Percentiles rank a stretch among this genome's conserved stretches.
Conservation (phyloP, 495 filamentous ascomycete species). For the Penicillium arizonense region DNA sequence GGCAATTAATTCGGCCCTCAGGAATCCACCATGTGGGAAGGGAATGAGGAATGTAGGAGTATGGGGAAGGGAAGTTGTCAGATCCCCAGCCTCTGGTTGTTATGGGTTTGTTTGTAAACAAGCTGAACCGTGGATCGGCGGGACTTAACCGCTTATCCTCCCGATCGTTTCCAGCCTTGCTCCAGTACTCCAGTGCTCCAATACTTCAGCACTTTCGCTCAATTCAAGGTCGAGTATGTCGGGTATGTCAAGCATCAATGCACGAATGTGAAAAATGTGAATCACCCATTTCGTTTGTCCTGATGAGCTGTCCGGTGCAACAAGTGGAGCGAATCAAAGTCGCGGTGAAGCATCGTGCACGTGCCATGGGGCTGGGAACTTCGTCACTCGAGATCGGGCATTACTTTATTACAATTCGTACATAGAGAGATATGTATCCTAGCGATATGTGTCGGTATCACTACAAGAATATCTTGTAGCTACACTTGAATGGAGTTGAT, state of each 20-base stretch:
- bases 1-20: constrained; percentile 30
- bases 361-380: constrained; percentile 28
- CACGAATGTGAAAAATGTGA: constrained; percentile 14
- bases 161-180: not conserved
- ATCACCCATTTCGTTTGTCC: not conserved
- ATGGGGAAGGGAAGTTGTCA: not conserved
- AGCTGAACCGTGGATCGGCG: constrained; percentile 46
- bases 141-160: constrained; percentile 1
- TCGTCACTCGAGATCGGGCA: not conserved
- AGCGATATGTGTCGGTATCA: no score
- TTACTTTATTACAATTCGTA: no score
- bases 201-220: not conserved
- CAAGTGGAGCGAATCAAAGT: constrained; percentile 34
- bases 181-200: no score
- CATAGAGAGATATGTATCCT: no score
- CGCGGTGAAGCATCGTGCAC: constrained; percentile 42
- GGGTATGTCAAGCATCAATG: not conserved
- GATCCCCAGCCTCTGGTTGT: constrained; percentile 9
- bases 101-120: constrained; percentile 36
- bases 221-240: not conserved
- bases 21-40: constrained; percentile 33
- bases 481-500: no score
- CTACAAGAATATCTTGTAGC: no score
- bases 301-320: constrained; percentile 13
- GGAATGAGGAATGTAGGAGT: constrained; percentile 19